Percentiles rank a stretch among this genome's conserved stretches.
Evolutionary conservation across 495 filamentous ascomycete genomes (phyloP).

Genomic region (Thermochaetoides thermophila): DNA sequence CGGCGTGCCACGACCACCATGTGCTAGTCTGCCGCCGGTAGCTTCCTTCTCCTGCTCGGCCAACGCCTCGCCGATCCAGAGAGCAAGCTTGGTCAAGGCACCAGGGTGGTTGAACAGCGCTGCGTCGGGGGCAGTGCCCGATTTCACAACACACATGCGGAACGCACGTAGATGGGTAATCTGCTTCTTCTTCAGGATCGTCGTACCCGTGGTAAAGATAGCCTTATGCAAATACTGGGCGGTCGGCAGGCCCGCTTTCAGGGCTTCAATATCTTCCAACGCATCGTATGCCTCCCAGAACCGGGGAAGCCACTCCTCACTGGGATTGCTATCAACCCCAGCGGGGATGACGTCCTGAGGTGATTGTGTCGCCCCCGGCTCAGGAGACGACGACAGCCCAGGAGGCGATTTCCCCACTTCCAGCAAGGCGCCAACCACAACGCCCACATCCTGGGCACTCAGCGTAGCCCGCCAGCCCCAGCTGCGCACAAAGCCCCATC

Average conservation of each 20-base stretch:
- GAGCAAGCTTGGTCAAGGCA: constrained; percentile 77
- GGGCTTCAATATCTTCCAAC: constrained; percentile 59
- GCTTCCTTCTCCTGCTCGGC: constrained; percentile 71
- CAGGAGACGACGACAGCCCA: constrained; percentile 14
- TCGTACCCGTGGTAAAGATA: constrained; percentile 84
- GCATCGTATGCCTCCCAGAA: constrained; percentile 96
- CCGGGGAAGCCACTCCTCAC: constrained; percentile 54
- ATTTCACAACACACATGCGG: constrained; percentile 87
- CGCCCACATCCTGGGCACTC: constrained; percentile 79
- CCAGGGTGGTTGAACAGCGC: constrained; percentile 78
- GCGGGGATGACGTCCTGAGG: constrained; percentile 20
- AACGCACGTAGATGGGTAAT: constrained; percentile 85
- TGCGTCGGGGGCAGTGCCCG: constrained; percentile 85
- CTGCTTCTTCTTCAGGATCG: constrained; percentile 81
- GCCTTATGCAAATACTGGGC: constrained; percentile 83
- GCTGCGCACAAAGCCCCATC: constrained; percentile 91
- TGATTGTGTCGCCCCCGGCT: constrained; percentile 5
- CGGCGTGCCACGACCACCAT: constrained; percentile 60
- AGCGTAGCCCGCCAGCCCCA: constrained; percentile 97
- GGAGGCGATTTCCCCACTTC: constrained; percentile 55
- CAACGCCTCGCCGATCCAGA: constrained; percentile 91
- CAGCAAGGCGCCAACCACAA: constrained; percentile 77
- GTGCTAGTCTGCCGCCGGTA: constrained; percentile 50
- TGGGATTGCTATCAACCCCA: constrained; percentile 26
- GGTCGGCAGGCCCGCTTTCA: constrained; percentile 60